Conservation (phyloP, 116 monocot species). For the Iris pallida region DNA sequence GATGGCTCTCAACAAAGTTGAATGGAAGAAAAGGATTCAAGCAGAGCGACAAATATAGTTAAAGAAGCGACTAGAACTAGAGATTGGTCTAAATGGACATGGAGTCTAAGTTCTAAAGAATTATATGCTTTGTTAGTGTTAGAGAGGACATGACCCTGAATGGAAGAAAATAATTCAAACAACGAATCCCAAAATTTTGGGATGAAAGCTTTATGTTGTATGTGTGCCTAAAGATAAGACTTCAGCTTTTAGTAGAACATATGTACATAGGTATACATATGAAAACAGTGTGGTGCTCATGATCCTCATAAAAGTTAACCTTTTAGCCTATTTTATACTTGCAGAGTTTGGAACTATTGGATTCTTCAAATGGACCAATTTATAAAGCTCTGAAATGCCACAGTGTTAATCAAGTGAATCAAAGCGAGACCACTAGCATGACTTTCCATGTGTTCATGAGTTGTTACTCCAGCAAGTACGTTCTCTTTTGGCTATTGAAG, state of each 20-base stretch:
- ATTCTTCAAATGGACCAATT: conserved; percentile 20
- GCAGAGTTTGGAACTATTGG: conserved; percentile 13
- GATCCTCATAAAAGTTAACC: conserved; percentile 9
- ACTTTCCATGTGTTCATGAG: conserved; percentile 67
- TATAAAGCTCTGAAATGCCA: conserved; percentile 3
- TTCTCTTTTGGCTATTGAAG: conserved; percentile 55
- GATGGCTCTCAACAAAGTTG: no score
- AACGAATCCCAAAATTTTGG: conserved; percentile 4
- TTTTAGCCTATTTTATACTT: conserved; percentile 13
- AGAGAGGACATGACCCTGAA: no score
- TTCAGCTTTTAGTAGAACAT: not conserved
- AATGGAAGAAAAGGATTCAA: no score
- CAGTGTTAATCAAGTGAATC: conserved; percentile 38
- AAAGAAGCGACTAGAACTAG: no score
- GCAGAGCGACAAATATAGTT: no score
- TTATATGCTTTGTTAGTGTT: no score
- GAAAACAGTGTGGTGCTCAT: conserved; percentile 10
- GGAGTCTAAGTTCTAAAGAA: no score
- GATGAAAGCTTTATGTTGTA: conserved; percentile 13
- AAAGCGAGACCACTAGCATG: conserved; percentile 61
- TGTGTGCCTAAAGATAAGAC: conserved; percentile 11
- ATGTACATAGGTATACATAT: conserved; percentile 4
- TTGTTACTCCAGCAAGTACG: conserved; percentile 46
- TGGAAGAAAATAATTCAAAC: no score
- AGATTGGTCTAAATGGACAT: no score